These are phyloP conservation scores for Fusarium ambrosium DNA, from an alignment of 2,329 filamentous ascomycete species.

Conservation along the genomic window DNA sequence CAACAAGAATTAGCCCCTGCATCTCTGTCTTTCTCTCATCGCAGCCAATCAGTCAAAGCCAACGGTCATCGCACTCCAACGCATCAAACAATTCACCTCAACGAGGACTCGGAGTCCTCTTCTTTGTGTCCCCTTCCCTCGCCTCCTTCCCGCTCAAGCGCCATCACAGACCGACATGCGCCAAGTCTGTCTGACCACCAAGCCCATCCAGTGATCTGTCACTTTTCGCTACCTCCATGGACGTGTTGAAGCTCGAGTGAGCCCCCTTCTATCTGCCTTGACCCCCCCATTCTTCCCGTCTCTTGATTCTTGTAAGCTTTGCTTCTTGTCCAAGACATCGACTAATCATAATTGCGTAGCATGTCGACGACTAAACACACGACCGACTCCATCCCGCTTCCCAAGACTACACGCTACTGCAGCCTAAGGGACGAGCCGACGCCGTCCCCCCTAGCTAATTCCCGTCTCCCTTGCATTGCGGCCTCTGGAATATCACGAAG, in stretches of 20 bases:
- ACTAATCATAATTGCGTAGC: not conserved
- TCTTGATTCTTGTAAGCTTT: not conserved
- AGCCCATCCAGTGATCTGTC: not conserved
- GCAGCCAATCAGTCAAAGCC: not conserved
- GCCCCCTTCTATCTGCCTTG: not conserved
- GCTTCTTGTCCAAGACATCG: not conserved
- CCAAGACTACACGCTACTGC: not conserved
- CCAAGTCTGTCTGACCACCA: not conserved
- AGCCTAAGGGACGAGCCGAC: not conserved
- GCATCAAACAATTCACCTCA: not conserved
- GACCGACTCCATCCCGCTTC: not conserved
- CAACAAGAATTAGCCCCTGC: not conserved
- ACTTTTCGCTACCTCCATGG: not conserved
- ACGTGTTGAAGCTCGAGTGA: not conserved
- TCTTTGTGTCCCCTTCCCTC: not conserved
- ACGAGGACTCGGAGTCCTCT: not conserved
- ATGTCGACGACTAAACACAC: not conserved
- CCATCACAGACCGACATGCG: not conserved
- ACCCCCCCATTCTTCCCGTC: not conserved
- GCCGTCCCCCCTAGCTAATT: not conserved
- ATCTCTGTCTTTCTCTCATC: not conserved
- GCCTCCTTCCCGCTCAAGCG: not conserved
- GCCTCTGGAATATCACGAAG: not conserved
- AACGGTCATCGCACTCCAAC: not conserved
- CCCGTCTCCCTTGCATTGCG: not conserved